Evolutionary conservation across 495 filamentous ascomycete genomes (phyloP).

Genomic region (Lasiosphaeria hispida): DNA sequence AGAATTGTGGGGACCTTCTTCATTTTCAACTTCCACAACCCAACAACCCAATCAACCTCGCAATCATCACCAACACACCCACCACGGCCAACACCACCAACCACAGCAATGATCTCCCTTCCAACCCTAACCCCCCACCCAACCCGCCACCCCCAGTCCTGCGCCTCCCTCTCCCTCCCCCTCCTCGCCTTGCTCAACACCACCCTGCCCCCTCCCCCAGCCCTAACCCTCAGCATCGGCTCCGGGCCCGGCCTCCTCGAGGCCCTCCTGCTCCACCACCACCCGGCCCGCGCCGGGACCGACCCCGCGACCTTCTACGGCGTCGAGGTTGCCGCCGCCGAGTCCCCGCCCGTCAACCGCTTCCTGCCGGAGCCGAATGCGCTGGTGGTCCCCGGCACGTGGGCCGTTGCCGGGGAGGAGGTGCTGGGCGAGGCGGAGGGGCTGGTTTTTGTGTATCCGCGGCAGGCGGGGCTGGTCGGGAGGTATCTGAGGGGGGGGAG

Average conservation of each 20-base stretch:
- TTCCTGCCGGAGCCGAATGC: slow-evolving; percentile 21
- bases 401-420: slow-evolving; percentile 16
- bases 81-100: not conserved
- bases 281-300: slow-evolving; percentile 4
- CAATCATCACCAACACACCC: too few species aligned
- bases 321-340: slow-evolving; percentile 15
- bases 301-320: slow-evolving; percentile 15
- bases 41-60: too few species aligned
- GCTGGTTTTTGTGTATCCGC: slow-evolving; percentile 26
- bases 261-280: slow-evolving; percentile 19
- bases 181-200: slow-evolving; percentile 23
- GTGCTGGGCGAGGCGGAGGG: slow-evolving; percentile 1
- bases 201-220: slow-evolving; percentile 19
- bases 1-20: too few species aligned
- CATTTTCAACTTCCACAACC: too few species aligned
- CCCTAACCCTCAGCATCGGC: slow-evolving; percentile 19
- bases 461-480: slow-evolving; percentile 16
- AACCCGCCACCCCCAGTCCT: slow-evolving; percentile 19
- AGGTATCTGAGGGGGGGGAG: slow-evolving; percentile 15
- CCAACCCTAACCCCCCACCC: slow-evolving; percentile 12
- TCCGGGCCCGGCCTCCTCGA: slow-evolving; percentile 29
- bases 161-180: slow-evolving; percentile 23
- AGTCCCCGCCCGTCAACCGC: slow-evolving; percentile 13
- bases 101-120: not conserved
- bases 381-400: slow-evolving; percentile 12